phyloP scores from a whole-genome alignment of 176 grass and related monocot species.

The Musa acuminata region DNA sequence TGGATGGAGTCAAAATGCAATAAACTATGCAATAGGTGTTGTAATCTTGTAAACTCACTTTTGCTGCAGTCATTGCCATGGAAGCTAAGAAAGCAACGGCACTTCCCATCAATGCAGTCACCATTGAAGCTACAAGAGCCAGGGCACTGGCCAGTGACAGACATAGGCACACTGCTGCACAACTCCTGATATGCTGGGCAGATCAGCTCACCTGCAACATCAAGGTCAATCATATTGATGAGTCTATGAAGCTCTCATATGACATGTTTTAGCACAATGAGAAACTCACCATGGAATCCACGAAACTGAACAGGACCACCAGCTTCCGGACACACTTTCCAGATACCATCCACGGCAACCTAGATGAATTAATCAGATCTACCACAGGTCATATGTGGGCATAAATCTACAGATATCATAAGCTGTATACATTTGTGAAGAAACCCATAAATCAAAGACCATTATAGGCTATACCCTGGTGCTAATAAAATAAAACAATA shows the following conservation, averaged over 20 bases:
- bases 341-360: conserved; percentile 97
- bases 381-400: too few species aligned
- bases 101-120: conserved; percentile 82
- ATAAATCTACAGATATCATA: too few species aligned
- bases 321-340: conserved; percentile 73
- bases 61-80: conserved; percentile 27
- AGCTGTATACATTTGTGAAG: too few species aligned
- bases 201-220: conserved; percentile 83
- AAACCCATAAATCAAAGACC: too few species aligned
- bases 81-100: conserved; percentile 90
- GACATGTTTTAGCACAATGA: conserved; percentile 2
- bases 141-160: conserved; percentile 59
- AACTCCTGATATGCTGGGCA: conserved; percentile 90
- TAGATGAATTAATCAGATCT: conserved; percentile 24
- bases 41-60: background rate
- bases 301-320: conserved; percentile 92
- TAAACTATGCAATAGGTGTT: background rate
- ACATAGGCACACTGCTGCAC: conserved; percentile 39
- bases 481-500: too few species aligned
- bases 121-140: conserved; percentile 77
- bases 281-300: conserved; percentile 64
- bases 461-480: too few species aligned
- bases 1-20: background rate
- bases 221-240: conserved; percentile 23
- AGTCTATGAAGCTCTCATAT: background rate